Conservation (phyloP, 441 rosid genomes). For the Dalechampia spathulata region DNA sequence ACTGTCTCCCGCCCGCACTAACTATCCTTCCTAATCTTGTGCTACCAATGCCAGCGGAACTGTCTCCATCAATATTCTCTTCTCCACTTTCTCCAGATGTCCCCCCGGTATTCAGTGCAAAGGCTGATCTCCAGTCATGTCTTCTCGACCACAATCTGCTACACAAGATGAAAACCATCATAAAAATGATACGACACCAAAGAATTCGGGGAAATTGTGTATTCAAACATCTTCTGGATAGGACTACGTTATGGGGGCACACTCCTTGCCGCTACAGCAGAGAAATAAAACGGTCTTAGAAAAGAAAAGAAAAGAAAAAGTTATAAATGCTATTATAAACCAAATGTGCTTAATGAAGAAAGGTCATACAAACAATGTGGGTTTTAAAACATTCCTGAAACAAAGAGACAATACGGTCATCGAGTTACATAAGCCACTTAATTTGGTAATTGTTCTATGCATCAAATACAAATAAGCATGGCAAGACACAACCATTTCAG, state of each 20-base stretch:
- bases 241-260: background rate
- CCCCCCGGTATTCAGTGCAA: conserved; percentile 80
- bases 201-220: too few species aligned
- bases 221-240: background rate
- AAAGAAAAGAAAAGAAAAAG: background rate
- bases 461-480: too few species aligned
- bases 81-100: conserved; percentile 53
- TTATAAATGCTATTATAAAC: background rate
- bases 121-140: conserved; percentile 41
- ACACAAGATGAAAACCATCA: background rate
- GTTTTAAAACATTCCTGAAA: background rate
- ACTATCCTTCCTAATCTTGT: conserved; percentile 89
- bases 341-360: background rate
- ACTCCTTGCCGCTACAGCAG: too few species aligned
- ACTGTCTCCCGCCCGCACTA: conserved; percentile 69
- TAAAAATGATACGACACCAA: background rate
- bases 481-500: too few species aligned
- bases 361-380: background rate
- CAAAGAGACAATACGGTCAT: too few species aligned
- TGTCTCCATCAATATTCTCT: conserved; percentile 41
- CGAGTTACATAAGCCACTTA: too few species aligned
- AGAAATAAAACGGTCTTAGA: too few species aligned
- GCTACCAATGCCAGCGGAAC: conserved; percentile 55
- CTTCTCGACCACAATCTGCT: conserved; percentile 41
- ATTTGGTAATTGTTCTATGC: too few species aligned